A percentile compares a stretch with the other conserved stretches of the same genome.
Evolutionary conservation across 2,329 filamentous ascomycete genomes (phyloP).

Genomic region (Venturia carpophila): DNA sequence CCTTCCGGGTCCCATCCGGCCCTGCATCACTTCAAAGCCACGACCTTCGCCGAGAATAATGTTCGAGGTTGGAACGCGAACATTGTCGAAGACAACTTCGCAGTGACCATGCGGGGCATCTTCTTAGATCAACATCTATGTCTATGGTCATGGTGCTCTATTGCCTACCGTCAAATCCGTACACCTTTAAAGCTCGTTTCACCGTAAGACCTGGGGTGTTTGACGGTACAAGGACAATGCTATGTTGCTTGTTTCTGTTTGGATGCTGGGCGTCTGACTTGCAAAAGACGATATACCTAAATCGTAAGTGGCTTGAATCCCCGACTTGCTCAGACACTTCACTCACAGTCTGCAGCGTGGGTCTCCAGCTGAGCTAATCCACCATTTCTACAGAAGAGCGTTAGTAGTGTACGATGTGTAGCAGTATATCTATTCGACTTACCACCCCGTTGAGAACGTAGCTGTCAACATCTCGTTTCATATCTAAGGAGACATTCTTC

Average conservation of each 20-base stretch:
- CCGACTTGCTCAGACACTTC: not conserved
- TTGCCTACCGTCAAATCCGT: conserved; percentile 70
- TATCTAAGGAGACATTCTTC: conserved; percentile 81
- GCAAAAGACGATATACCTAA: conserved; percentile 82
- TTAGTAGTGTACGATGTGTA: not conserved
- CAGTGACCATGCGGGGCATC: conserved; percentile 96
- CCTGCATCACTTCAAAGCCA: conserved; percentile 98
- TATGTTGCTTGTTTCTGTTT: conserved; percentile 82
- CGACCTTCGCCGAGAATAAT: conserved; percentile 88
- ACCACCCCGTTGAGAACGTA: conserved; percentile 86
- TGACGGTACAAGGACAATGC: conserved; percentile 83
- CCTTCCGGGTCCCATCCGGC: conserved; percentile 85
- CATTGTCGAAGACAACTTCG: conserved; percentile 81
- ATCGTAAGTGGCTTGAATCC: not conserved
- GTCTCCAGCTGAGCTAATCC: conserved; percentile 93
- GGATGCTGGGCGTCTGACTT: conserved; percentile 72
- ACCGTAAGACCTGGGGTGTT: conserved; percentile 80
- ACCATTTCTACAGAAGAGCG: conserved; percentile 75
- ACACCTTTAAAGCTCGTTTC: conserved; percentile 86
- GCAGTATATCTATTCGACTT: conserved; percentile 24
- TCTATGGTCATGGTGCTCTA: not conserved
- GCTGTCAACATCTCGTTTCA: conserved; percentile 73
- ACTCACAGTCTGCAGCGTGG: conserved; percentile 66
- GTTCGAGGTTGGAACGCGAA: conserved; percentile 74
- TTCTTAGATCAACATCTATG: not conserved